phyloP scores from a whole-genome alignment of 768 basidiomycete species.

The Lentinula edodes region DNA sequence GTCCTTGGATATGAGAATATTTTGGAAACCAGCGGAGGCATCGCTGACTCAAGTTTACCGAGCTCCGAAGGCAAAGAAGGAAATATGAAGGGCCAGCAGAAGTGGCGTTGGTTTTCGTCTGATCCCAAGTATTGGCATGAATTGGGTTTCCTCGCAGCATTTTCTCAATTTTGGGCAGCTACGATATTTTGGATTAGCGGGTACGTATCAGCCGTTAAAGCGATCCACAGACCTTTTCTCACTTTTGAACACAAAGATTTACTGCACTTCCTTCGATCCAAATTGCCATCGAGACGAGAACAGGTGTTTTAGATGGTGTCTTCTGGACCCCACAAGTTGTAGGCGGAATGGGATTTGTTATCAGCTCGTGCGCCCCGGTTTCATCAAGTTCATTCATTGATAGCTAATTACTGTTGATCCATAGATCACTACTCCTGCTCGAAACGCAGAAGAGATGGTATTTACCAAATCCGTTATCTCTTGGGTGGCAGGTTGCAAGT shows the following conservation, averaged over 20 bases:
- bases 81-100: not conserved
- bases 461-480: slow-evolving; percentile 29
- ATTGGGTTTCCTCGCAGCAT: slow-evolving; percentile 43
- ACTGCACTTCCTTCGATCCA: slow-evolving; percentile 33
- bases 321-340: slow-evolving; percentile 63
- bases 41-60: slow-evolving; percentile 17
- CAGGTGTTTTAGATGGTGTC: slow-evolving; percentile 36
- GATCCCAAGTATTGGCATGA: slow-evolving; percentile 33
- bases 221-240: not conserved
- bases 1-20: slow-evolving; percentile 7
- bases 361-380: slow-evolving; percentile 29
- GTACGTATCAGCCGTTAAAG: slow-evolving; percentile 13
- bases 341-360: slow-evolving; percentile 55
- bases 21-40: not conserved
- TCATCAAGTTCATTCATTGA: not conserved
- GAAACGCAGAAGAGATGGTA: slow-evolving; percentile 56
- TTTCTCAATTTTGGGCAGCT: slow-evolving; percentile 49
- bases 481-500: slow-evolving; percentile 55
- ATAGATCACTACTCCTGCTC: slow-evolving; percentile 39
- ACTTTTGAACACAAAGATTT: slow-evolving; percentile 16
- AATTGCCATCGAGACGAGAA: slow-evolving; percentile 19
- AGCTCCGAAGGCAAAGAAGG: not conserved
- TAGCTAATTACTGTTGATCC: not conserved
- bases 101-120: slow-evolving; percentile 35
- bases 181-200: slow-evolving; percentile 59